These are phyloP conservation scores for Fusarium pininemorale DNA, from an alignment of 2,329 filamentous ascomycete genomes.

Conservation along the genomic window DNA sequence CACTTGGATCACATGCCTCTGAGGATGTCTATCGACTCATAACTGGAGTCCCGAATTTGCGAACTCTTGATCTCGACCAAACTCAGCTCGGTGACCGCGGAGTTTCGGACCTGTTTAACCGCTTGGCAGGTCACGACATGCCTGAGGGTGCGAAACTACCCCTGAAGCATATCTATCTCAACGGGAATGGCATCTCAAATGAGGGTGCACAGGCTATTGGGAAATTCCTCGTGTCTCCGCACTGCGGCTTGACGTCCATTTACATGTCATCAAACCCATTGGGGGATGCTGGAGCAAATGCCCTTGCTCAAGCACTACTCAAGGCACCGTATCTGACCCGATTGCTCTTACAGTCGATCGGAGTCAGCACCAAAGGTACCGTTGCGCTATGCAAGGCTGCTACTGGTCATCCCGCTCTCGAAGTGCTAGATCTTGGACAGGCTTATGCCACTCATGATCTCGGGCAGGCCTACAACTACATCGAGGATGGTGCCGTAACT, in stretches of 20 bases:
- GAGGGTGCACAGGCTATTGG: constrained; percentile 45
- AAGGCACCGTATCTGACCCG: constrained; percentile 48
- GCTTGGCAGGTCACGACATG: constrained; percentile 45
- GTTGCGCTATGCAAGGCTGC: constrained; percentile 51
- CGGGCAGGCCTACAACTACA: constrained; percentile 57
- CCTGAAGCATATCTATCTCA: constrained; percentile 51
- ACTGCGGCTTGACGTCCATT: constrained; percentile 48
- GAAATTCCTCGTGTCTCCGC: constrained; percentile 46
- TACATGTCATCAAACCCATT: constrained; percentile 53
- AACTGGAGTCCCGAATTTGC: constrained; percentile 52
- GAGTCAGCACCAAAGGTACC: constrained; percentile 52
- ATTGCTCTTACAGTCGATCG: constrained; percentile 55
- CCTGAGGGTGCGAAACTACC: constrained; percentile 43
- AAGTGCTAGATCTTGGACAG: constrained; percentile 55
- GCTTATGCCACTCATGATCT: constrained; percentile 58
- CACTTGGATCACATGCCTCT: constrained; percentile 53
- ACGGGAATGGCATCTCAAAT: constrained; percentile 48
- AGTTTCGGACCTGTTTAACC: constrained; percentile 54
- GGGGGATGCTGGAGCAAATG: constrained; percentile 45
- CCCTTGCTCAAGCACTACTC: constrained; percentile 45
- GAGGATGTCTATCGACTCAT: constrained; percentile 56
- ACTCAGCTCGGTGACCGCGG: constrained; percentile 60
- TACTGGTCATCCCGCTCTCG: constrained; percentile 47
- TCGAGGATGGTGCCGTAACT: constrained; percentile 50
- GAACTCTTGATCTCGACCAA: constrained; percentile 63